A percentile compares a stretch with the other conserved stretches of the same genome.
These are phyloP conservation scores for Cubamyces lactineus DNA, from an alignment of 768 basidiomycete species.

Conservation along the genomic window DNA sequence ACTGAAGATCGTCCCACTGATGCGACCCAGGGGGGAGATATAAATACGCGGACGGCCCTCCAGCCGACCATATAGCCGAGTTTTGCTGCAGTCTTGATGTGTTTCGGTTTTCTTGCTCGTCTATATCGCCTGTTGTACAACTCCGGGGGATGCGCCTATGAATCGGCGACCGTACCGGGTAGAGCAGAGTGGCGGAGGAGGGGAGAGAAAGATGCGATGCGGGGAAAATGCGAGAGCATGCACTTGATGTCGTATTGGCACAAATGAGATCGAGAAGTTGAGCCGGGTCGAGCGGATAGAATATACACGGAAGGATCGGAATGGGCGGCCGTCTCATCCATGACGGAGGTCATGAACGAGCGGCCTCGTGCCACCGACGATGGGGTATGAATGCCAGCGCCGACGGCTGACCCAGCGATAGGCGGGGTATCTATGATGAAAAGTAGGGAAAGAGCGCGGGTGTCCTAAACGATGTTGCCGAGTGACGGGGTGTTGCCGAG, in stretches of 20 bases:
- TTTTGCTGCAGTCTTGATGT: conserved; percentile 26
- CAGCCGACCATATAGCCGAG: conserved; percentile 28
- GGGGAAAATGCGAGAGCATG: conserved; percentile 44
- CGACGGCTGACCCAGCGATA: conserved; percentile 38
- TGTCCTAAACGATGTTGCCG: conserved; percentile 45
- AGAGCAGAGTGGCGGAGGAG: conserved; percentile 28
- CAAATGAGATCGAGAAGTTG: conserved; percentile 39
- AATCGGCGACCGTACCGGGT: conserved; percentile 19
- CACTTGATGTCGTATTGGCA: conserved; percentile 46
- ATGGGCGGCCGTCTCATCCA: conserved; percentile 20
- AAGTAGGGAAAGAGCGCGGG: conserved; percentile 27
- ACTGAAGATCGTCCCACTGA: conserved; percentile 24
- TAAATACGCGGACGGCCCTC: conserved; percentile 29
- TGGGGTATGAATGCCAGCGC: conserved; percentile 53
- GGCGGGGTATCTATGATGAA: conserved; percentile 34
- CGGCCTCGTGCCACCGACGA: conserved; percentile 33
- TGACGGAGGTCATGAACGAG: conserved; percentile 23
- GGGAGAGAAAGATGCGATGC: conserved; percentile 30
- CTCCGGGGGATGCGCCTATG: conserved; percentile 25
- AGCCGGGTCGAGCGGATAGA: conserved; percentile 29
- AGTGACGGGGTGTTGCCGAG: conserved; percentile 34
- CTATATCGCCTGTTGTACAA: conserved; percentile 34
- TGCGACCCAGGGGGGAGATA: conserved; percentile 29
- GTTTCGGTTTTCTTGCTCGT: conserved; percentile 30
- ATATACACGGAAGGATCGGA: conserved; percentile 27